Conservation (phyloP, 441 rosid genomes). For the Euphorbia neoarborescens region DNA sequence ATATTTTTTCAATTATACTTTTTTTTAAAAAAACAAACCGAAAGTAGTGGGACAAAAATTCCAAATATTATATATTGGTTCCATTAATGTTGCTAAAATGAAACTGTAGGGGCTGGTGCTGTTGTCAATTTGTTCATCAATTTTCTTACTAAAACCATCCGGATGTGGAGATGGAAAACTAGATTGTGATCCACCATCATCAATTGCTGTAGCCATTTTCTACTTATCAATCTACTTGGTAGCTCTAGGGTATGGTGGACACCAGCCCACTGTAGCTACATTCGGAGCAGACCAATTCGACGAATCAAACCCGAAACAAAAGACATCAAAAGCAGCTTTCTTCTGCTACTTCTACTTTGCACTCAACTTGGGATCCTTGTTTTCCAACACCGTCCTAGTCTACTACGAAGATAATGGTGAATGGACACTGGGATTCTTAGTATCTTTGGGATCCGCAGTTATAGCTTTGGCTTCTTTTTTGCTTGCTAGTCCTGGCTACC, state of each 20-base stretch:
- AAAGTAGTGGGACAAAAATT: too few species aligned
- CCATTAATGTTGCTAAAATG: not conserved
- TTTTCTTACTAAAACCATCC: constrained; percentile 55
- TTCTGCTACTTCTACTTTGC: constrained; percentile 83
- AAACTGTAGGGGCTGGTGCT: constrained; percentile 42
- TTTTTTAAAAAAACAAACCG: too few species aligned
- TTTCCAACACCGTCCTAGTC: constrained; percentile 76
- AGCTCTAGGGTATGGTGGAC: constrained; percentile 84
- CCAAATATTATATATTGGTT: too few species aligned
- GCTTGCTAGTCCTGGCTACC: constrained; percentile 37
- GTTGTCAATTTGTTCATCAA: constrained; percentile 48
- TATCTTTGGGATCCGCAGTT: constrained; percentile 54
- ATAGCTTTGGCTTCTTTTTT: constrained; percentile 42
- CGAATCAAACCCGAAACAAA: constrained; percentile 34
- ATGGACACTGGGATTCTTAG: constrained; percentile 73
- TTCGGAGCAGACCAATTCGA: constrained; percentile 83
- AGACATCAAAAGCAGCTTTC: constrained; percentile 45
- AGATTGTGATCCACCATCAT: constrained; percentile 37
- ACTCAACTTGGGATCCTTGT: constrained; percentile 66
- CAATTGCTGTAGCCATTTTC: constrained; percentile 39
- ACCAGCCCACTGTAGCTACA: constrained; percentile 85
- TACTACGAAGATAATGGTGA: constrained; percentile 64
- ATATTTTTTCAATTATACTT: too few species aligned
- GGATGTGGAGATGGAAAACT: constrained; percentile 60
- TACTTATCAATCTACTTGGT: constrained; percentile 57